Base-by-base conservation (phyloP, 768 basidiomycete genomes). In the Cubamyces lactineus region DNA sequence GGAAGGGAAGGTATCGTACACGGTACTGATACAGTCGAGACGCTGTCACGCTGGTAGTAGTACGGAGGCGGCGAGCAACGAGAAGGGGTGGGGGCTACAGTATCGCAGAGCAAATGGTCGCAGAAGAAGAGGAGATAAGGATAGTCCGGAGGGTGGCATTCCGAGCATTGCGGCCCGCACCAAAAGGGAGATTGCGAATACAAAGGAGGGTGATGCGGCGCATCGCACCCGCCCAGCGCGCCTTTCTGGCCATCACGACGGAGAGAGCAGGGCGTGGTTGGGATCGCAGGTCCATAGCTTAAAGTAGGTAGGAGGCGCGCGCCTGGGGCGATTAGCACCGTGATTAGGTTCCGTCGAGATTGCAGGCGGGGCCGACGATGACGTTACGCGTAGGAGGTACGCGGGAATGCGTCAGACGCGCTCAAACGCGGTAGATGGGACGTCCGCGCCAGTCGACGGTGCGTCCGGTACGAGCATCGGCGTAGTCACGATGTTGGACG, bases 381-480 rank as follows among this genome's bases (percentile, higher is more conserved):
- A 34, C 48, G 55, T n/a, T 34, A 47, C 53, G 54, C 54, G 65
- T 39, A n/a, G 28, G 30, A 28, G 40, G 49, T n/a, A 41, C 52
- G 52, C 48, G 40, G 53, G 30, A 30, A 41, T 39, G 52, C n/a
- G 58, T 51, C 28, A 23, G 9, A 46, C 38, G 61, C 56, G 58
- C 2, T 69, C 57, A 73, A 47, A 70, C 63, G 34, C 81, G 76
- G 71, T 82, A 80, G 54, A 86, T 74, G 23, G 81, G 82, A 54
- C 83, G 77, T 58, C 87, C 86, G 40, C 81, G 73, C 65, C 80
- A 73, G 73, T 86, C 85, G 52, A 85, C 85, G 47, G 68, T 58
- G 48, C 66, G 68, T 7, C 73, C 73, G 28, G 69, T 69, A 45
- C 69, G 70, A 12, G 69, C 50, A 53, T 73, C 69, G 42, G 50